Evolutionary conservation across 805 yeast species (phyloP).

Genomic region (Candida caryicola): DNA sequence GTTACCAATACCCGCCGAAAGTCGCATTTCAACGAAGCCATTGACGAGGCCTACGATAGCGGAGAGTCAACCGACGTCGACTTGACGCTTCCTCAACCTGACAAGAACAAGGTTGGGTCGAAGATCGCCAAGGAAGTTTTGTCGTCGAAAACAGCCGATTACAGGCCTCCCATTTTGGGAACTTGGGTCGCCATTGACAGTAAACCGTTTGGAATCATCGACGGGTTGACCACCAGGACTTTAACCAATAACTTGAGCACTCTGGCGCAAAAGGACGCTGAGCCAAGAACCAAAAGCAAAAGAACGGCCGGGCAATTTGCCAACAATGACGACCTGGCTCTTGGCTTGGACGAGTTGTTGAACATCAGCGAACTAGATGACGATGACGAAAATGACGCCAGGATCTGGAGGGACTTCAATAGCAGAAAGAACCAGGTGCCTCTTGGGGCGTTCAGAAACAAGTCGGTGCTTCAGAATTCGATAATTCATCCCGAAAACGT

Average conservation of each 20-base stretch:
- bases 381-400: slow-evolving; percentile 55
- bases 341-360: slow-evolving; percentile 72
- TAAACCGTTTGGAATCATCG: slow-evolving; percentile 90
- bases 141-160: slow-evolving; percentile 80
- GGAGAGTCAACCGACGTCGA: slow-evolving; percentile 97
- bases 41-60: slow-evolving; percentile 47
- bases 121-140: slow-evolving; percentile 90
- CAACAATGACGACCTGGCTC: slow-evolving; percentile 35
- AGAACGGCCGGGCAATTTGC: slow-evolving; percentile 1
- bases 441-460: slow-evolving; percentile 85
- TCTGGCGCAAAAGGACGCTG: slow-evolving; percentile 3
- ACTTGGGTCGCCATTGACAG: slow-evolving; percentile 81
- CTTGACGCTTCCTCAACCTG: slow-evolving; percentile 60
- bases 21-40: slow-evolving; percentile 5
- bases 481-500: slow-evolving; percentile 20
- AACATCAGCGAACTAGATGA: slow-evolving; percentile 87
- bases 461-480: slow-evolving; percentile 38
- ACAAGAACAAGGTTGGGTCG: slow-evolving; percentile 53
- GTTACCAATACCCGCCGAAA: slow-evolving; percentile 4
- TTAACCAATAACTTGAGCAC: slow-evolving; percentile 26
- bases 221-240: slow-evolving; percentile 88
- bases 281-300: slow-evolving; percentile 17
- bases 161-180: slow-evolving; percentile 89
- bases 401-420: slow-evolving; percentile 46
- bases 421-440: slow-evolving; percentile 58